Percentiles rank a stretch among this genome's conserved stretches.
These are phyloP conservation scores for Lophium mytilinum DNA, from an alignment of 495 filamentous ascomycete genomes.

Conservation along the genomic window DNA sequence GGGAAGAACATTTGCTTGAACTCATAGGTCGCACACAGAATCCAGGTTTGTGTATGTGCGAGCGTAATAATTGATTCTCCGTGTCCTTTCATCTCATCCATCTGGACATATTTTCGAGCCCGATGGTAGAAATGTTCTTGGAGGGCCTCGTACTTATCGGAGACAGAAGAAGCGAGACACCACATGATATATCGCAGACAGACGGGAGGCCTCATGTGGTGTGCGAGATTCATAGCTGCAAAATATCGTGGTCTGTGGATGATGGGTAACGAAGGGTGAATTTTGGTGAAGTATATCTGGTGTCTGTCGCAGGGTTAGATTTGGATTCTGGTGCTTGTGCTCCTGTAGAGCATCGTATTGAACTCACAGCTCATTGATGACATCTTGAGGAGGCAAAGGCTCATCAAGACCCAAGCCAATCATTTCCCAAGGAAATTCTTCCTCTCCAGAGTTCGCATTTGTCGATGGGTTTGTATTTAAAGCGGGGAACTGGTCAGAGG, in stretches of 20 bases:
- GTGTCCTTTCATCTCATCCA: constrained; percentile 86
- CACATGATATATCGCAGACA: constrained; percentile 91
- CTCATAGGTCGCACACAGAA: constrained; percentile 73
- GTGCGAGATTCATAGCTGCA: constrained; percentile 75
- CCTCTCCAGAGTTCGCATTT: constrained; percentile 23
- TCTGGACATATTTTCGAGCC: constrained; percentile 80
- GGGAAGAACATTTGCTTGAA: constrained; percentile 99
- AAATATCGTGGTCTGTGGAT: constrained; percentile 82
- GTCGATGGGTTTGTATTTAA: constrained; percentile 14
- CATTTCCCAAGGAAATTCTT: constrained; percentile 66
- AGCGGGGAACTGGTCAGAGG: constrained; percentile 19
- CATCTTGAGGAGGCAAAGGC: constrained; percentile 77
- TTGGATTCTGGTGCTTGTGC: too few relatives aligned
- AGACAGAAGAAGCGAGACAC: constrained; percentile 74
- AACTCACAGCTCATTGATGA: constrained; percentile 81
- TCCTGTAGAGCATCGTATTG: not conserved
- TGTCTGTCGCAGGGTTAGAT: constrained; percentile 43
- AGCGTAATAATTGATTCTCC: constrained; percentile 80
- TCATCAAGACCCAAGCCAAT: constrained; percentile 90
- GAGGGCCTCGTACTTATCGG: constrained; percentile 67
- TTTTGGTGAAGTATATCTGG: constrained; percentile 81
- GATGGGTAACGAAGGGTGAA: constrained; percentile 77
- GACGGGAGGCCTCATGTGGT: constrained; percentile 77
- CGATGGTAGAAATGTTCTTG: constrained; percentile 81
- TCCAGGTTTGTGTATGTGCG: constrained; percentile 74